Percentiles rank a stretch among this genome's conserved stretches.
Evolutionary conservation across 2,329 filamentous ascomycete species (phyloP).

Genomic region (Aciculosporium take): DNA sequence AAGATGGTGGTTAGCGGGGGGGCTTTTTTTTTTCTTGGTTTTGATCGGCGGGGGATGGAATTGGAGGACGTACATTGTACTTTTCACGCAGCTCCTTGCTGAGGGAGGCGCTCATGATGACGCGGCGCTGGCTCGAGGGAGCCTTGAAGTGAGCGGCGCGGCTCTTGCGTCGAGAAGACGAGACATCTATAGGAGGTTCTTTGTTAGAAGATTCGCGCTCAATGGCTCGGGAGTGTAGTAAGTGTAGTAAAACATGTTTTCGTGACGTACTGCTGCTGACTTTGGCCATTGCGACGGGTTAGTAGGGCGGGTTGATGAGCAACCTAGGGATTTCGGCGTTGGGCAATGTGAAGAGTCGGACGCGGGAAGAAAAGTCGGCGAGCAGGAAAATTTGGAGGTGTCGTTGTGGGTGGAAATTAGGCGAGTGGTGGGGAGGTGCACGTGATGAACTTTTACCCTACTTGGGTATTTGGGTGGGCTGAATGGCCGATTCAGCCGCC

Average conservation of each 20-base stretch:
- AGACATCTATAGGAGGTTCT: constrained; percentile 33
- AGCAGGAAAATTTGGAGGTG: constrained; percentile 7
- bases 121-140: constrained; percentile 83
- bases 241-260: not conserved
- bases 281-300: constrained; percentile 51
- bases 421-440: constrained; percentile 12
- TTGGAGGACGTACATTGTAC: constrained; percentile 66
- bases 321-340: constrained; percentile 16
- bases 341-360: constrained; percentile 14
- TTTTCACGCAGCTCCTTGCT: constrained; percentile 97
- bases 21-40: not conserved
- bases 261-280: constrained; percentile 42
- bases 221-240: not conserved
- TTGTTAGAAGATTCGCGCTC: not conserved
- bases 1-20: not conserved
- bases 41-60: not conserved
- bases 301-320: constrained; percentile 10
- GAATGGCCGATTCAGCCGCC: not conserved
- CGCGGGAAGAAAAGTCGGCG: not conserved
- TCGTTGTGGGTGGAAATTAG: constrained; percentile 20
- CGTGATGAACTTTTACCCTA: constrained; percentile 15
- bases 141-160: constrained; percentile 97
- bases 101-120: constrained; percentile 92
- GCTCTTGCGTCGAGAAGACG: constrained; percentile 90
- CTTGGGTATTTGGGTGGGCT: not conserved